A percentile compares a stretch with the other conserved stretches of the same genome.
Conservation (phyloP, 140 eudicot species). For the Oenanthe javanica region DNA sequence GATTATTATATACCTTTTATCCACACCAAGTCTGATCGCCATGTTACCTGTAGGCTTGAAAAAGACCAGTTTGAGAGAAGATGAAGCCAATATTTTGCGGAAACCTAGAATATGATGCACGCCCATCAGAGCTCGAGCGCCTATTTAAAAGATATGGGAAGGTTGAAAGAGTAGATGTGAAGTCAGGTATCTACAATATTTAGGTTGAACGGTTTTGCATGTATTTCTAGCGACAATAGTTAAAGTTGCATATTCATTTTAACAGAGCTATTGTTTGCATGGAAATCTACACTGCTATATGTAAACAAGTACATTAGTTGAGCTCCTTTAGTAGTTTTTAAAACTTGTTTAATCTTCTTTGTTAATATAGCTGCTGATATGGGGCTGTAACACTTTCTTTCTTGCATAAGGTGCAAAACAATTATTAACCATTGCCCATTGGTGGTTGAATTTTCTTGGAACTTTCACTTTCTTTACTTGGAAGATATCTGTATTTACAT, state of each 20-base stretch:
- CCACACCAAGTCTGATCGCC: not conserved
- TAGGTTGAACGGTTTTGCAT: not conserved
- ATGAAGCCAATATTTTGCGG: slow-evolving; percentile 67
- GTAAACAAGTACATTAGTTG: not conserved
- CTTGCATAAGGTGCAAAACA: not conserved
- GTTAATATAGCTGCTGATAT: not conserved
- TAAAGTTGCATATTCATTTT: not conserved
- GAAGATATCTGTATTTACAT: not conserved
- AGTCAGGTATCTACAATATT: slow-evolving; percentile 38
- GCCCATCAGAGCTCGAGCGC: slow-evolving; percentile 61
- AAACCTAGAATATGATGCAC: slow-evolving; percentile 55
- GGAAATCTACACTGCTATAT: not conserved
- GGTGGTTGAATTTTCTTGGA: not conserved
- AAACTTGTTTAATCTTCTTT: not conserved
- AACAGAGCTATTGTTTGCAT: not conserved
- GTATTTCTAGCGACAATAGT: not conserved
- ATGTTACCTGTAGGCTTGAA: not conserved
- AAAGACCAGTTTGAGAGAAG: slow-evolving; percentile 1
- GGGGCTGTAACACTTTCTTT: not conserved
- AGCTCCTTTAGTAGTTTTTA: not conserved
- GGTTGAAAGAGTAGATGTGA: slow-evolving; percentile 67
- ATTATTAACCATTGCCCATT: not conserved
- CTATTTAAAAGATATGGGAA: slow-evolving; percentile 58
- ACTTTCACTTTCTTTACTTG: not conserved
- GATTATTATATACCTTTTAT: not conserved